Conservation (phyloP, 2,329 filamentous ascomycete genomes). For the Pyrenochaeta sp. region DNA sequence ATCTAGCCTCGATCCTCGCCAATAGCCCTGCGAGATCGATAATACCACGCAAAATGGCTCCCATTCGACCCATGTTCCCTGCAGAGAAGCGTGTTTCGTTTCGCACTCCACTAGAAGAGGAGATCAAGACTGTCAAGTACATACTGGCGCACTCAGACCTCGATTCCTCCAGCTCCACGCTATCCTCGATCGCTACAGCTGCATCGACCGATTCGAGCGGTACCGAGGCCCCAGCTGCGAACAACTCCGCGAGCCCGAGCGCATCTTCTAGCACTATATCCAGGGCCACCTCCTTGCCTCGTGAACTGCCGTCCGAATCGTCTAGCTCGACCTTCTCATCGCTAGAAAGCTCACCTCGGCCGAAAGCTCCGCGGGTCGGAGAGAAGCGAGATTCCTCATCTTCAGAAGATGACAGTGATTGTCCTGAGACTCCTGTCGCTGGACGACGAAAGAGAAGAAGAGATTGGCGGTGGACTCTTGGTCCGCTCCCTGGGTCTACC, state of each 20-base stretch:
- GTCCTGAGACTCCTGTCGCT: constrained; percentile 62
- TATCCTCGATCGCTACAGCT: constrained; percentile 33
- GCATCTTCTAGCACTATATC: constrained; percentile 16
- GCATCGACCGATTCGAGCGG: constrained; percentile 20
- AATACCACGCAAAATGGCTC: constrained; percentile 51
- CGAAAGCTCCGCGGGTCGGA: constrained; percentile 40
- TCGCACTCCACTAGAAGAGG: constrained; percentile 64
- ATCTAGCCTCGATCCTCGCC: constrained; percentile 55
- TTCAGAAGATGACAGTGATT: constrained; percentile 58
- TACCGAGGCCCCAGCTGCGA: constrained; percentile 21
- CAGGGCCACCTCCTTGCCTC: constrained; percentile 23
- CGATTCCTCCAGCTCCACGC: constrained; percentile 50
- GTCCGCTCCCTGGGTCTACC: constrained; percentile 48
- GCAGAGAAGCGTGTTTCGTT: constrained; percentile 67
- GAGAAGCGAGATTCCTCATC: constrained; percentile 56
- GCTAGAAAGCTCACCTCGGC: constrained; percentile 34
- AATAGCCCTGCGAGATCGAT: constrained; percentile 55
- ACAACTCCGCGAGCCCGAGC: constrained; percentile 21
- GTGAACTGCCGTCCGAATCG: constrained; percentile 14
- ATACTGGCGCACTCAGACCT: constrained; percentile 66
- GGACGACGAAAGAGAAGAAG: constrained; percentile 62
- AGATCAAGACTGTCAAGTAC: constrained; percentile 65
- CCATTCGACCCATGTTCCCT: constrained; percentile 60
- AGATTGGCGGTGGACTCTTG: constrained; percentile 67
- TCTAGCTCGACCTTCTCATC: constrained; percentile 26